These are phyloP conservation scores for Cyclocybe aegerita DNA, from an alignment of 768 basidiomycete species.

Conservation along the genomic window DNA sequence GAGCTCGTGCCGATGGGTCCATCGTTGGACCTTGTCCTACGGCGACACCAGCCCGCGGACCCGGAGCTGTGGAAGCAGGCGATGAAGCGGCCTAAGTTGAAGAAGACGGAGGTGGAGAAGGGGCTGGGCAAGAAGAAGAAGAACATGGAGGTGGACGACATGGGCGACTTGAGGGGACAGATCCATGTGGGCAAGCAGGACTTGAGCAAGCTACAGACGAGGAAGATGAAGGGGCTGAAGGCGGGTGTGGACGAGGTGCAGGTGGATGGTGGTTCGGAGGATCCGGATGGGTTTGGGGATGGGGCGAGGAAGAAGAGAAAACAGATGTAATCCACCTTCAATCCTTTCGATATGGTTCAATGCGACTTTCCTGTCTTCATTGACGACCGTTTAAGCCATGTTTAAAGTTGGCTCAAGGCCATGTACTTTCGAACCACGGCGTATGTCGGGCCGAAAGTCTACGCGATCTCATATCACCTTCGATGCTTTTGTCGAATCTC, in stretches of 20 bases:
- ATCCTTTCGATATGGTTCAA: no score
- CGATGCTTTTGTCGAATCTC: no score
- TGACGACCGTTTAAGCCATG: no score
- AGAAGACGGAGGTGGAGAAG: constrained; percentile 83
- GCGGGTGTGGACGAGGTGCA: constrained; percentile 18
- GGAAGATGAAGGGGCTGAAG: constrained; percentile 96
- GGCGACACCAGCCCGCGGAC: constrained; percentile 75
- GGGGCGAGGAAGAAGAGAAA: constrained; percentile 14
- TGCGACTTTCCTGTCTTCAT: no score
- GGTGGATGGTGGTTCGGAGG: constrained; percentile 9
- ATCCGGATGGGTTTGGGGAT: constrained; percentile 9
- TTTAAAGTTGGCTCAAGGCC: no score
- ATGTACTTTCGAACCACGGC: no score
- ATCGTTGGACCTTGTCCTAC: constrained; percentile 76
- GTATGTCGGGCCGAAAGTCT: no score
- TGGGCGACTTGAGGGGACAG: constrained; percentile 92
- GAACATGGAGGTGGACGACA: constrained; percentile 96
- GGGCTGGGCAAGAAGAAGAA: constrained; percentile 91
- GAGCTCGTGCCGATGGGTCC: constrained; percentile 91
- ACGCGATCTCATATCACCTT: no score
- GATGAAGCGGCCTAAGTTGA: constrained; percentile 81
- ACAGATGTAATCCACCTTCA: neutral
- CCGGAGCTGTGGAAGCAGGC: constrained; percentile 79
- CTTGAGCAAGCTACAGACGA: constrained; percentile 77
- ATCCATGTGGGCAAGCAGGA: constrained; percentile 92